A percentile compares a stretch with the other conserved stretches of the same genome.
phyloP scores from a whole-genome alignment of 768 basidiomycete species.

The Trametes elegans region DNA sequence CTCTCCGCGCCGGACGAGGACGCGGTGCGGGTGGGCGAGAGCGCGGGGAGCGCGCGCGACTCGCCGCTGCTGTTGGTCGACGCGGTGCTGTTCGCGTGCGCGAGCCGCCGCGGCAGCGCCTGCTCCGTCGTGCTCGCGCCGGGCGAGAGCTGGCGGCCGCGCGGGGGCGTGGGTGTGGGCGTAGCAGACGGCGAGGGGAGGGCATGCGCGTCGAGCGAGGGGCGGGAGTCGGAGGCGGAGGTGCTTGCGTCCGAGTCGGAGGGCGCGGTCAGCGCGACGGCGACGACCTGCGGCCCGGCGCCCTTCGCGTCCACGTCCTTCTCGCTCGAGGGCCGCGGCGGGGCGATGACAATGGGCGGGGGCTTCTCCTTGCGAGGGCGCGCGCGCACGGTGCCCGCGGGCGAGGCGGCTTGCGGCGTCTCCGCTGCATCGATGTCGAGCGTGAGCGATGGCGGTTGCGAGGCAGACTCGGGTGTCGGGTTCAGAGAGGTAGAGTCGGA shows the following conservation, averaged over 20 bases:
- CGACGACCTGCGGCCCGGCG: not conserved
- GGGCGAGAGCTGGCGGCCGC: not conserved
- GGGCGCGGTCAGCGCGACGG: not conserved
- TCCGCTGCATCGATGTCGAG: no score
- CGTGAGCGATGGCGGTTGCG: not conserved
- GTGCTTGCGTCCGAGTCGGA: conserved; percentile 1
- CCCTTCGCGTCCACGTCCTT: not conserved
- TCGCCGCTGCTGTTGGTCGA: conserved; percentile 1
- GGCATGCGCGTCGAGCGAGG: not conserved
- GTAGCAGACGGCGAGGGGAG: no score
- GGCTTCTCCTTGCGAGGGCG: conserved; percentile 19
- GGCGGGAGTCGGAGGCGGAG: not conserved
- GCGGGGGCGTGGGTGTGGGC: no score
- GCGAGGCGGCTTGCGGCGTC: not conserved
- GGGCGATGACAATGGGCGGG: conserved; percentile 15
- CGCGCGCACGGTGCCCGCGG: conserved; percentile 8
- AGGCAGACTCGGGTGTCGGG: not conserved
- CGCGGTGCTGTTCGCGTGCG: conserved; percentile 1
- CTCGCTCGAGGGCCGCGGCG: conserved; percentile 2
- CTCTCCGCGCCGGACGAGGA: conserved; percentile 20
- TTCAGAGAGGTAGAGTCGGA: not conserved
- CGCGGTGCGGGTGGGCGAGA: conserved; percentile 27
- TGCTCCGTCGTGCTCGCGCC: not conserved
- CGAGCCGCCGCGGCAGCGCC: conserved; percentile 3
- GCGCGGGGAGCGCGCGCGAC: conserved; percentile 21